These are phyloP conservation scores for Chaetomium olivaceum DNA, from an alignment of 2,329 filamentous ascomycete genomes.

Conservation along the genomic window DNA sequence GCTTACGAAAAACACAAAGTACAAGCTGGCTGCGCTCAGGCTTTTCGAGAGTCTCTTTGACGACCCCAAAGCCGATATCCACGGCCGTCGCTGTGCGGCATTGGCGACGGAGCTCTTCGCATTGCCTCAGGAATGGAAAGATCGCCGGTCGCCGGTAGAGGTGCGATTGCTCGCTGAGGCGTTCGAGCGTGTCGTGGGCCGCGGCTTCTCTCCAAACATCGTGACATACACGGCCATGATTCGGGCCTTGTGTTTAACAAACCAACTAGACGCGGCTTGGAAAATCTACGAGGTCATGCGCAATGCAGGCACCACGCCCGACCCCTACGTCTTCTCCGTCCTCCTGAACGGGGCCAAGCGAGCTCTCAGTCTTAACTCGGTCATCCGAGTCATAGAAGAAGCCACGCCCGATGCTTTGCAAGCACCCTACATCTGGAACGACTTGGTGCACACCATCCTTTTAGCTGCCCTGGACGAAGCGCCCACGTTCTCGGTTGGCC, in stretches of 20 bases:
- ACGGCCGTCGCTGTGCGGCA: slow-evolving; percentile 50
- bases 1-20: slow-evolving; percentile 43
- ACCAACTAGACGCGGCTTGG: slow-evolving; percentile 63
- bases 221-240: slow-evolving; percentile 68
- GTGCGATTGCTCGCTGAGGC: slow-evolving; percentile 43
- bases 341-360: slow-evolving; percentile 71
- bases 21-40: slow-evolving; percentile 47
- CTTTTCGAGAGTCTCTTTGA: slow-evolving; percentile 44
- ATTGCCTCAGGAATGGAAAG: slow-evolving; percentile 37
- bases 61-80: slow-evolving; percentile 46
- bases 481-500: slow-evolving; percentile 31
- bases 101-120: slow-evolving; percentile 62
- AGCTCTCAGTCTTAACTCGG: slow-evolving; percentile 52
- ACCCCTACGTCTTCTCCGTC: slow-evolving; percentile 66
- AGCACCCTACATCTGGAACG: slow-evolving; percentile 51
- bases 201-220: slow-evolving; percentile 64
- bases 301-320: slow-evolving; percentile 59
- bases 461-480: slow-evolving; percentile 46
- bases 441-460: slow-evolving; percentile 55
- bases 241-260: slow-evolving; percentile 67
- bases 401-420: slow-evolving; percentile 51
- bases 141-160: slow-evolving; percentile 1
- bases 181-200: slow-evolving; percentile 56
- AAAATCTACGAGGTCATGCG: slow-evolving; percentile 65
- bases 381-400: slow-evolving; percentile 57